phyloP scores from a whole-genome alignment of 805 yeast genomes.

The Hanseniaspora occidentalis region DNA sequence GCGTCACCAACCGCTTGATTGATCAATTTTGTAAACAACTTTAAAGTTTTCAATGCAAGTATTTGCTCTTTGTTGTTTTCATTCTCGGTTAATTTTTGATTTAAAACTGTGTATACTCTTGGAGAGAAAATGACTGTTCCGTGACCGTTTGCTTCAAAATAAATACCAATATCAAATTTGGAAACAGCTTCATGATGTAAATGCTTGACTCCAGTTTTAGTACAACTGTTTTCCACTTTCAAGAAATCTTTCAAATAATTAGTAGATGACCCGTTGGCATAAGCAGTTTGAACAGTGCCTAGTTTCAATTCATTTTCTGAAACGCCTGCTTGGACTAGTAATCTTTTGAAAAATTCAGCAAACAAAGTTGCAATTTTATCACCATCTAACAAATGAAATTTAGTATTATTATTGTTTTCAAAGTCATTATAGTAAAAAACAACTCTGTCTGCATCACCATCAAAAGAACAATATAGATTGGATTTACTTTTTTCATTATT shows the following conservation, averaged over 20 bases:
- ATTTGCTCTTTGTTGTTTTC: slow-evolving; percentile 33
- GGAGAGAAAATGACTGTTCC: slow-evolving; percentile 84
- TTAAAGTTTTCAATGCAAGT: slow-evolving; percentile 40
- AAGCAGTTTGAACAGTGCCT: slow-evolving; percentile 95
- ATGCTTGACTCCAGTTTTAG: slow-evolving; percentile 95
- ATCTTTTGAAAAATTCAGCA: slow-evolving; percentile 50
- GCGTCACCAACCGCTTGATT: slow-evolving; percentile 99
- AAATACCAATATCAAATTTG: slow-evolving; percentile 79
- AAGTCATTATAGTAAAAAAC: slow-evolving; percentile 63
- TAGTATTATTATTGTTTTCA: slow-evolving; percentile 10
- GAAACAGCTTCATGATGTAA: slow-evolving; percentile 80
- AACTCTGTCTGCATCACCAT: slow-evolving; percentile 95
- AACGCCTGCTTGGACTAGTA: slow-evolving; percentile 34
- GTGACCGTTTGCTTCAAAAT: slow-evolving; percentile 98
- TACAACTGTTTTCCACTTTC: slow-evolving; percentile 68
- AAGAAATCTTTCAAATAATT: slow-evolving; percentile 47
- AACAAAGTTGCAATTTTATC: slow-evolving; percentile 84
- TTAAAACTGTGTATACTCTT: slow-evolving; percentile 28
- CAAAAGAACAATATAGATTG: slow-evolving; percentile 67
- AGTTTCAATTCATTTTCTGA: slow-evolving; percentile 23
- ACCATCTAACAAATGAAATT: slow-evolving; percentile 67
- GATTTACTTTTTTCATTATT: slow-evolving; percentile 23
- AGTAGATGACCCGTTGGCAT: slow-evolving; percentile 91
- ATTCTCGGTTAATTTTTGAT: slow-evolving; percentile 24
- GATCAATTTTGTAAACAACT: slow-evolving; percentile 55